Evolutionary conservation across 2,329 filamentous ascomycete genomes (phyloP).

Genomic region (Claviceps paspali): DNA sequence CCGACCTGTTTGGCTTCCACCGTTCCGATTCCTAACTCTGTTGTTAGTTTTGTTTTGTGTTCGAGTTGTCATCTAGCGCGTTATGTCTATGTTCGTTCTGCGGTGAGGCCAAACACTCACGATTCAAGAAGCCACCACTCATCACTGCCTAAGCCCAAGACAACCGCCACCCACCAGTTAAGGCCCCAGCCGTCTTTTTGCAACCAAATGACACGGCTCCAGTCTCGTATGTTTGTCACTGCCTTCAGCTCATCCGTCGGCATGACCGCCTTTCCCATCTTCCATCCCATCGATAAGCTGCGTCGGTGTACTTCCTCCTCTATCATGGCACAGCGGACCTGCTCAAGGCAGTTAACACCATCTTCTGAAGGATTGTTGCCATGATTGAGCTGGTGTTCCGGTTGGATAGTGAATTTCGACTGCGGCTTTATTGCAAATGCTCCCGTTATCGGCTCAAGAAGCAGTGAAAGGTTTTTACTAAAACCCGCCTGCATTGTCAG

Average conservation of each 20-base stretch:
- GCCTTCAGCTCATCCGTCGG: slow-evolving; percentile 40
- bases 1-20: slow-evolving; percentile 12
- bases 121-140: slow-evolving; percentile 63
- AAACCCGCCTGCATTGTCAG: slow-evolving; percentile 56
- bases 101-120: slow-evolving; percentile 21
- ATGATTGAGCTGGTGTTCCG: slow-evolving; percentile 51
- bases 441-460: slow-evolving; percentile 69
- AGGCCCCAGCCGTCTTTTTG: slow-evolving; percentile 55
- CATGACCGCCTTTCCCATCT: slow-evolving; percentile 30
- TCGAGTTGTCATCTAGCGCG: slow-evolving; percentile 7
- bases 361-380: slow-evolving; percentile 40
- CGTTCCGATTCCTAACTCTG: slow-evolving; percentile 9
- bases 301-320: slow-evolving; percentile 46
- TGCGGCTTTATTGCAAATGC: slow-evolving; percentile 54
- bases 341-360: slow-evolving; percentile 41
- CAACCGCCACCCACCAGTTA: slow-evolving; percentile 58
- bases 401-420: slow-evolving; percentile 36
- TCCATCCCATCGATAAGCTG: slow-evolving; percentile 52
- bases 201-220: slow-evolving; percentile 53
- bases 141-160: slow-evolving; percentile 57
- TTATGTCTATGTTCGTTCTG: not conserved
- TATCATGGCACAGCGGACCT: slow-evolving; percentile 44
- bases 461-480: slow-evolving; percentile 43
- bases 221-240: slow-evolving; percentile 46
- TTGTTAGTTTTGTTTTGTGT: not conserved